Evolutionary conservation across 2,329 filamentous ascomycete genomes (phyloP).

Genomic region (Fusarium pilosicola): DNA sequence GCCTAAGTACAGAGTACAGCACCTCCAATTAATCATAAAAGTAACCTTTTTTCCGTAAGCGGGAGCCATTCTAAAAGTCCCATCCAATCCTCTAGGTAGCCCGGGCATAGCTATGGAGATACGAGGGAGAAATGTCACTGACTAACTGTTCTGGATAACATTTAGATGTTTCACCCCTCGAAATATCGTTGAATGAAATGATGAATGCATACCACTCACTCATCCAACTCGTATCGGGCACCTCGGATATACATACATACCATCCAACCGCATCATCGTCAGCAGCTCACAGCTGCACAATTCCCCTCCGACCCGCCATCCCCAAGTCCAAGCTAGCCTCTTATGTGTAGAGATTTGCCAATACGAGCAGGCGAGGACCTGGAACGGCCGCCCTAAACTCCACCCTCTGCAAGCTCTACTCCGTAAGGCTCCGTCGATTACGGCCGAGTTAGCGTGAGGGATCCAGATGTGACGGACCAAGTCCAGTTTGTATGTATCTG

Average conservation of each 20-base stretch:
- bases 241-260: background rate
- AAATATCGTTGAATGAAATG: background rate
- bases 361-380: constrained; percentile 32
- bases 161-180: constrained; percentile 1
- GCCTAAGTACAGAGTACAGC: background rate
- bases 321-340: background rate
- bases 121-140: background rate
- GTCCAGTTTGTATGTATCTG: constrained; percentile 10
- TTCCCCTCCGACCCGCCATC: constrained; percentile 10
- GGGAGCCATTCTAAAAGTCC: background rate
- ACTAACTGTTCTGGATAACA: background rate
- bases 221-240: background rate
- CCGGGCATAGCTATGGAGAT: background rate
- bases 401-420: constrained; percentile 5
- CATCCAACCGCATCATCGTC: background rate
- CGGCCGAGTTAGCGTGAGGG: constrained; percentile 11
- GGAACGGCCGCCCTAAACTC: constrained; percentile 18
- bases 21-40: background rate
- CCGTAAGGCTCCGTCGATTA: constrained; percentile 1
- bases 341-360: constrained; percentile 22
- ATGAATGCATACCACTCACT: constrained; percentile 5
- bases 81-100: background rate
- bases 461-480: constrained; percentile 7
- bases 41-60: constrained; percentile 8
- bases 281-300: background rate